Evolutionary conservation across 345 rosid genomes (phyloP).

Genomic region (Gossypium anomalum): DNA sequence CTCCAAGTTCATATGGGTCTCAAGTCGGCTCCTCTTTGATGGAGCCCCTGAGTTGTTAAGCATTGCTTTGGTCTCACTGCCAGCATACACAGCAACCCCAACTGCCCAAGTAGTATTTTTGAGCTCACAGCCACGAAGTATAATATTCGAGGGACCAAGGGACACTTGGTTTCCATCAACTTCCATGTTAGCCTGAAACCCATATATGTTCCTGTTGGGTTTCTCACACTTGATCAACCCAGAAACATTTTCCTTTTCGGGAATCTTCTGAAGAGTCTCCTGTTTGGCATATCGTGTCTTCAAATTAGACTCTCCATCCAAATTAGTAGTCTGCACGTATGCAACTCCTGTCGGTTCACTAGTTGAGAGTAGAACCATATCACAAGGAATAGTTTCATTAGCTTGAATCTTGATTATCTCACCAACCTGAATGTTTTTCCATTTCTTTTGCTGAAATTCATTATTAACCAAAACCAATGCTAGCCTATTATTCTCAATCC

Average conservation of each 20-base stretch:
- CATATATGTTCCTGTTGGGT: slow-evolving; percentile 93
- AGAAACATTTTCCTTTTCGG: slow-evolving; percentile 47
- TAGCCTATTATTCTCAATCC: slow-evolving; percentile 83
- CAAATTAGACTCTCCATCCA: slow-evolving; percentile 94
- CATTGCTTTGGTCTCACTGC: slow-evolving; percentile 95
- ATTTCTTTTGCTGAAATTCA: slow-evolving; percentile 61
- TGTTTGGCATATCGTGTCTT: slow-evolving; percentile 97
- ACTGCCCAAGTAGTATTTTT: slow-evolving; percentile 82
- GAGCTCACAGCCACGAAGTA: slow-evolving; percentile 93
- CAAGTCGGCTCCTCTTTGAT: slow-evolving; percentile 91
- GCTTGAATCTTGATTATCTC: slow-evolving; percentile 72
- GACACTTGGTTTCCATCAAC: slow-evolving; percentile 77
- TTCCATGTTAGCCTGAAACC: slow-evolving; percentile 87
- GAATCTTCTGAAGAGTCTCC: slow-evolving; percentile 65
- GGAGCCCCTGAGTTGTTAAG: slow-evolving; percentile 93
- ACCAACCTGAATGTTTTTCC: slow-evolving; percentile 83
- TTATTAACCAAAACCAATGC: slow-evolving; percentile 52
- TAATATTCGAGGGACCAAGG: slow-evolving; percentile 89
- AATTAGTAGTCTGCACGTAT: slow-evolving; percentile 84
- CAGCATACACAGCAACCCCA: slow-evolving; percentile 86
- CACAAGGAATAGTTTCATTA: slow-evolving; percentile 88
- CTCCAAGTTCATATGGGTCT: slow-evolving; percentile 80
- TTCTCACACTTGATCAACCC: slow-evolving; percentile 90
- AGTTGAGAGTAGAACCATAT: slow-evolving; percentile 81
- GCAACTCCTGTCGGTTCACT: slow-evolving; percentile 98